phyloP scores from a whole-genome alignment of 2,329 filamentous ascomycete species.

The Septoria petroselini region DNA sequence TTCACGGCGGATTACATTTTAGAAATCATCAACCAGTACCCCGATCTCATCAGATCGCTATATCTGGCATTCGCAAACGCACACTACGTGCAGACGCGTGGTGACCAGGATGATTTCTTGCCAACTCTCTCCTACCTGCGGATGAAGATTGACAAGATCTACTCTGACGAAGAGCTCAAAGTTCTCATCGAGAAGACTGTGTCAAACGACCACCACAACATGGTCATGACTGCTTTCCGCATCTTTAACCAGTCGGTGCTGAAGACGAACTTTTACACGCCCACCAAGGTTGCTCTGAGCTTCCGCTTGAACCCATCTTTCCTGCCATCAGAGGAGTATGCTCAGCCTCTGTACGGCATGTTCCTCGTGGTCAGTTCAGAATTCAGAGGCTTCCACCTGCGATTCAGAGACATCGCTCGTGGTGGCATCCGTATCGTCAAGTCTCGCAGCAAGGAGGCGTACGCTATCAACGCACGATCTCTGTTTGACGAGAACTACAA shows the following conservation, averaged over 20 bases:
- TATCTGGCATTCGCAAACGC: constrained; percentile 90
- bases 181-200: constrained; percentile 76
- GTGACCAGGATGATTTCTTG: constrained; percentile 65
- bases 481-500: constrained; percentile 99
- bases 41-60: constrained; percentile 77
- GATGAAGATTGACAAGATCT: constrained; percentile 66
- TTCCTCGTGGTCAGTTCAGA: constrained; percentile 97
- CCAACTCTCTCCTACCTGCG: constrained; percentile 66
- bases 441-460: constrained; percentile 92
- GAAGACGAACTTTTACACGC: constrained; percentile 98
- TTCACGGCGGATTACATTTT: constrained; percentile 98
- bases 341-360: constrained; percentile 93
- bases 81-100: constrained; percentile 69
- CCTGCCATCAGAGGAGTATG: constrained; percentile 87
- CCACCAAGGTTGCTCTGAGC: constrained; percentile 95
- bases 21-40: constrained; percentile 92
- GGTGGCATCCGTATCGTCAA: constrained; percentile 98
- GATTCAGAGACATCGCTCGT: constrained; percentile 94
- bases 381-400: constrained; percentile 93
- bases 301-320: constrained; percentile 90
- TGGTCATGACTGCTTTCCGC: constrained; percentile 96
- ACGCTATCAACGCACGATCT: constrained; percentile 91
- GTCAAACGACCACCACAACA: constrained; percentile 89
- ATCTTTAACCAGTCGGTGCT: constrained; percentile 91
- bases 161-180: constrained; percentile 70